phyloP scores from a whole-genome alignment of 208 protist species.

The Trypanosomatidae sp. region DNA sequence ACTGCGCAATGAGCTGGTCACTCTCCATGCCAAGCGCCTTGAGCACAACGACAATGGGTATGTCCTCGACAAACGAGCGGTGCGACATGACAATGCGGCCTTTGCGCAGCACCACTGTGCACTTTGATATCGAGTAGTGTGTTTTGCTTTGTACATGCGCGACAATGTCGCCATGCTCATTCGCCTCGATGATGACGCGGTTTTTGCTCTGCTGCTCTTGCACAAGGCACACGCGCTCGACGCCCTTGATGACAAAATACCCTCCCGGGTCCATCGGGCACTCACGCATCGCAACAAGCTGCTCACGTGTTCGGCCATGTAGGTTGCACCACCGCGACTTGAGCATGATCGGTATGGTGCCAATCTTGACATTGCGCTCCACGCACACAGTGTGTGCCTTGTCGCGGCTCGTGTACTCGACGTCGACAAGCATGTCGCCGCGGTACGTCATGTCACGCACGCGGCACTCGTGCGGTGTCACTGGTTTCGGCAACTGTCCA shows the following conservation, averaged over 20 bases:
- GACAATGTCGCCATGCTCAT: slow-evolving; percentile 71
- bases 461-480: slow-evolving; percentile 93
- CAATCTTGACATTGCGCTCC: slow-evolving; percentile 90
- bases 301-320: slow-evolving; percentile 68
- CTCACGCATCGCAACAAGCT: slow-evolving; percentile 94
- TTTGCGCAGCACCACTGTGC: slow-evolving; percentile 90
- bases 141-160: slow-evolving; percentile 85
- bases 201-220: slow-evolving; percentile 98
- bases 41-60: slow-evolving; percentile 95
- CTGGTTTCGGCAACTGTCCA: slow-evolving; percentile 50
- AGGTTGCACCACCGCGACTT: slow-evolving; percentile 96
- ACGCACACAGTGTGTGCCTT: slow-evolving; percentile 35
- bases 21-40: slow-evolving; percentile 97
- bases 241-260: slow-evolving; percentile 99
- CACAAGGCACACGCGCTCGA: slow-evolving; percentile 96
- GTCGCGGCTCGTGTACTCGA: slow-evolving; percentile 71
- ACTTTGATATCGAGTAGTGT: slow-evolving; percentile 93
- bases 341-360: slow-evolving; percentile 99
- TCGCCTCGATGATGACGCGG: slow-evolving; percentile 94
- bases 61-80: slow-evolving; percentile 97
- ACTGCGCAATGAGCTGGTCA: slow-evolving; percentile 98
- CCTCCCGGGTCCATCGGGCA: slow-evolving; percentile 98
- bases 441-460: slow-evolving; percentile 93
- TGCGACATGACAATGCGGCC: slow-evolving; percentile 94
- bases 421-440: slow-evolving; percentile 77